Evolutionary conservation across 148 eudicot genomes (phyloP), one percentile per base, ranked within the genome.

Genomic region (Rhododendron kiyosumense): DNA sequence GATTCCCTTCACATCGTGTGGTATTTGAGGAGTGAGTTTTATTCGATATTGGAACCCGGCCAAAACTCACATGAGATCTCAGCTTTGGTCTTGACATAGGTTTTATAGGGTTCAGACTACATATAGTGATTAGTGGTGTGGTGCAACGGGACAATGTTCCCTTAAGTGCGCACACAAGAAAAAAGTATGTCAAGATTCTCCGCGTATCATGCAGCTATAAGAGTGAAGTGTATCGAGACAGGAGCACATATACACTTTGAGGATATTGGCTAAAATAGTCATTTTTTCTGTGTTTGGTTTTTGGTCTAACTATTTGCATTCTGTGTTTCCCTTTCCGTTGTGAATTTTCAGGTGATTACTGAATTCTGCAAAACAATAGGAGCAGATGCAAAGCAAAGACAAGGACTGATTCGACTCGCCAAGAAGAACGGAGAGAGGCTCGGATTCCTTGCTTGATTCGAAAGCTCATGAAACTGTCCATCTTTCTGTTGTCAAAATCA

Each of bases 331-430:
- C 36, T 46, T 79, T 14, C 17, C n/a, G 13, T 24, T 24, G 41
- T 12, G 65, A 59, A 24, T 71, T 65, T 38, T 61, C 90, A 96
- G 99, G 98, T 96, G 30, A 96, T 96, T 12, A 96, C 93, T 1
- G 99, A 96, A 84, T 96, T 96, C 89, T 96, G 99, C 93, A 96
- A 96, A 86, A 92, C 99, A 30, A 95, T 96, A 65, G 99, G 99
- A 85, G 99, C 98, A 74, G 98, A 96, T 88, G 88, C 91, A 22
- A 96, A 96, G 78, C 99, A 96, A 89, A 91, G 99, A 83, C 99
- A 95, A 87, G 99, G 97, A 43, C 88, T 96, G 45, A 95, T 96
- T 78, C 93, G 98, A 83, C 75, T 96, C 88, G 99, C 99, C 3
- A 96, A 96, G 92, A 95, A 96, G 86, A 96, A 96, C 18, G 98